phyloP scores from a whole-genome alignment of 768 basidiomycete species.

The Macrolepiota albuminosa region DNA sequence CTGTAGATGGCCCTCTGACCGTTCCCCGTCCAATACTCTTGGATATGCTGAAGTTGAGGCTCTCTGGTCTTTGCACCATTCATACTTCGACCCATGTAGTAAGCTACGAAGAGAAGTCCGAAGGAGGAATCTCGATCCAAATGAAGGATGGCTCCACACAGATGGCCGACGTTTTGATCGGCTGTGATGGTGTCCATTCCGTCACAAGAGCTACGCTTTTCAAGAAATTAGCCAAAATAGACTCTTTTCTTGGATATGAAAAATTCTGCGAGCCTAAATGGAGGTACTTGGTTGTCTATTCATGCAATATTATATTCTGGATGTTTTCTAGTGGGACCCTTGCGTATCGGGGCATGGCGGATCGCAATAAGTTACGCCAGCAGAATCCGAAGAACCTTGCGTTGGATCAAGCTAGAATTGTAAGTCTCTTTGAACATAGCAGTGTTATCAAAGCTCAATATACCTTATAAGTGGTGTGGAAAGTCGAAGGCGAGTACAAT shows the following conservation, averaged over 20 bases:
- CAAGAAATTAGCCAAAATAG: neutral
- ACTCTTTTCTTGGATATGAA: neutral
- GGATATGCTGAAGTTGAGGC: slow-evolving; percentile 19
- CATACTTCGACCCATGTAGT: slow-evolving; percentile 18
- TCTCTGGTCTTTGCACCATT: slow-evolving; percentile 19
- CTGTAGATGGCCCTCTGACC: slow-evolving; percentile 18
- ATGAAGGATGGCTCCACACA: slow-evolving; percentile 23
- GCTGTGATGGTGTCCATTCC: slow-evolving; percentile 37
- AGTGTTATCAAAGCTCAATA: too few species aligned
- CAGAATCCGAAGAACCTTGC: neutral
- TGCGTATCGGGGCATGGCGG: neutral
- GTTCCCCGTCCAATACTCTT: slow-evolving; percentile 20
- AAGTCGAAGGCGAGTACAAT: neutral
- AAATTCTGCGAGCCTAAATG: slow-evolving; percentile 4
- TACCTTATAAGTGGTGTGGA: slow-evolving; percentile 6
- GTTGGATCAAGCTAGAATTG: slow-evolving; percentile 4
- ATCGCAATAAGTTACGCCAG: slow-evolving; percentile 2
- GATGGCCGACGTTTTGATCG: slow-evolving; percentile 32
- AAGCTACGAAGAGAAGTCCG: slow-evolving; percentile 6
- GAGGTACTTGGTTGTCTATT: neutral
- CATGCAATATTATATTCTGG: neutral
- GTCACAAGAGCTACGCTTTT: slow-evolving; percentile 18
- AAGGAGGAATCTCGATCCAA: slow-evolving; percentile 11
- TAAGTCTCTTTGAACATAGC: neutral
- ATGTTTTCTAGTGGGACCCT: neutral